These are phyloP conservation scores for Penicillium oxalicum DNA, from an alignment of 2,329 filamentous ascomycete genomes.

Conservation along the genomic window DNA sequence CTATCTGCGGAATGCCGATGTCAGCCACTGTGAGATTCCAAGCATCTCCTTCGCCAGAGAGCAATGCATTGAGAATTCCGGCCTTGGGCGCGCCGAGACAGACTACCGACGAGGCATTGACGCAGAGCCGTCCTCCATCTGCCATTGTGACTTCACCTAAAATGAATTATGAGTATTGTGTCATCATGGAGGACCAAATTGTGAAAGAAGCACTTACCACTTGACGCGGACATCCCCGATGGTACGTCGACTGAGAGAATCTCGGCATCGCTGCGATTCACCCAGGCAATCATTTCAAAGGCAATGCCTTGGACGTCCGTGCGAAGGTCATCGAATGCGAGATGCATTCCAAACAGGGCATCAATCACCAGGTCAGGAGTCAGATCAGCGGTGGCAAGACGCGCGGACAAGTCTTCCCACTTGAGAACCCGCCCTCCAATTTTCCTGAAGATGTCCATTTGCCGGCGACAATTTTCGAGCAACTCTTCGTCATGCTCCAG, in stretches of 20 bases:
- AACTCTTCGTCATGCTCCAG: constrained; percentile 77
- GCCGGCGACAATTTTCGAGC: constrained; percentile 71
- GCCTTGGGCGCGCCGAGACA: constrained; percentile 81
- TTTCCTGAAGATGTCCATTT: constrained; percentile 76
- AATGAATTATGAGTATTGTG: constrained; percentile 13
- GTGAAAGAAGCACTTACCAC: constrained; percentile 54
- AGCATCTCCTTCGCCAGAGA: constrained; percentile 48
- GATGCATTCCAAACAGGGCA: constrained; percentile 77
- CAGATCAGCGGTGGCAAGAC: constrained; percentile 49
- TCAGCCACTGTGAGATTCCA: constrained; percentile 85
- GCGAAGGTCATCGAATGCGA: constrained; percentile 81
- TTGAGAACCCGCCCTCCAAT: constrained; percentile 68
- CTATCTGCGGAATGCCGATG: constrained; percentile 73
- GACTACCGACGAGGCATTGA: constrained; percentile 76
- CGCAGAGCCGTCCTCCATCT: constrained; percentile 72
- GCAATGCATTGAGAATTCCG: constrained; percentile 72
- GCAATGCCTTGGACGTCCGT: constrained; percentile 76
- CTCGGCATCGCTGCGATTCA: constrained; percentile 76
- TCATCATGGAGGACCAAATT: too few relatives aligned
- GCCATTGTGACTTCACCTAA: constrained; percentile 50
- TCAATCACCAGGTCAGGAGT: constrained; percentile 79
- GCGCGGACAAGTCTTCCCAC: constrained; percentile 54
- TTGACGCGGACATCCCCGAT: constrained; percentile 75
- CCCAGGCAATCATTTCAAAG: constrained; percentile 88
- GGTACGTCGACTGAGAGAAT: constrained; percentile 87